Conservation (phyloP, 179 eudicot species). For the Pouteria campechiana region DNA sequence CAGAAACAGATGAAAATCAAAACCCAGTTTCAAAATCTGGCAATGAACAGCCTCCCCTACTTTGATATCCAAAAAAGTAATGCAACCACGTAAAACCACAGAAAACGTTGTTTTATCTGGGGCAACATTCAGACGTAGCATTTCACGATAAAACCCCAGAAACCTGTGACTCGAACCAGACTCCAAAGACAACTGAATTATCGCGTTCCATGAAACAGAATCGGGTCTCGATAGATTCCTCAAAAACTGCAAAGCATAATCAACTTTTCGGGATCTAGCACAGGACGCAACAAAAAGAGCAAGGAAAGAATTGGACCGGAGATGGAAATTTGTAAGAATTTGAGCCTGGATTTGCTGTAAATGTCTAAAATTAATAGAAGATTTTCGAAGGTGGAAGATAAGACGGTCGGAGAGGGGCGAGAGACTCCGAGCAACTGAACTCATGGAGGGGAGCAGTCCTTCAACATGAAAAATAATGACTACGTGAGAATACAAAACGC, state of each 20-base stretch:
- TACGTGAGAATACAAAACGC: too few relatives aligned
- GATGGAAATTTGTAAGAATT: slow-evolving; percentile 5
- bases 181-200: slow-evolving; percentile 2
- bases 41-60: slow-evolving; percentile 5
- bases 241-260: slow-evolving; percentile 1
- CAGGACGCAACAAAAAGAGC: slow-evolving; percentile 1
- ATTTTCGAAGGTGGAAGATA: too few relatives aligned
- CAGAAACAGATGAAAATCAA: slow-evolving; percentile 4
- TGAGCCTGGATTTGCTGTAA: slow-evolving; percentile 8
- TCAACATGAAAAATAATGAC: too few relatives aligned
- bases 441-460: too few relatives aligned
- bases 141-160: slow-evolving; percentile 2
- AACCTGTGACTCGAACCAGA: not conserved
- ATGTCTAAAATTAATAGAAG: not conserved
- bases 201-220: slow-evolving; percentile 5
- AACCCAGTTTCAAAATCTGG: slow-evolving; percentile 8
- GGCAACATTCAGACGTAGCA: not conserved
- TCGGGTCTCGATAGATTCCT: slow-evolving; percentile 3
- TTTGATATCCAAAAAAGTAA: not conserved
- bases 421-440: too few relatives aligned
- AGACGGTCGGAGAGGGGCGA: too few relatives aligned
- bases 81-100: slow-evolving; percentile 5
- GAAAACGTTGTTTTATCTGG: not conserved
- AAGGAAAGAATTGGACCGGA: slow-evolving; percentile 2
- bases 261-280: slow-evolving; percentile 1